These are phyloP conservation scores for Conticribra weissflogii DNA, from an alignment of 108 stramenopile genomes.

Conservation along the genomic window DNA sequence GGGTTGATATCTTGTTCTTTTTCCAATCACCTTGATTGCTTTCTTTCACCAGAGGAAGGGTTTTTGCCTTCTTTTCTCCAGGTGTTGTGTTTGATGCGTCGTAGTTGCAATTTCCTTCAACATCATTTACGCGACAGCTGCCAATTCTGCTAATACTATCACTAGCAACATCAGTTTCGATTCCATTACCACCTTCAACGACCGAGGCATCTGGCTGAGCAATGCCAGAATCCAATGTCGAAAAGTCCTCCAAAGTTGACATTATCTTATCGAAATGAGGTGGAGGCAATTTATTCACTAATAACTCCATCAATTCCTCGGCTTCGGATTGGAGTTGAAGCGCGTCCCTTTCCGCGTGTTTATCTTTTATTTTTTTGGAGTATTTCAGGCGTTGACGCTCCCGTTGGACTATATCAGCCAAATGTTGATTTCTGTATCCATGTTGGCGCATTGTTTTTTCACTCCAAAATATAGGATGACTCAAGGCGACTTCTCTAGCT, in stretches of 20 bases:
- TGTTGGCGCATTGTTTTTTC: conserved; percentile 17
- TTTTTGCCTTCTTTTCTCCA: background rate
- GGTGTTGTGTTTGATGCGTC: background rate
- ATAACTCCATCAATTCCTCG: conserved; percentile 26
- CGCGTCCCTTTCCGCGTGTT: conserved; percentile 22
- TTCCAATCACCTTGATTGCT: conserved; percentile 12
- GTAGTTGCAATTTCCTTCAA: conserved; percentile 2
- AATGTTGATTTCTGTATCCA: conserved; percentile 8
- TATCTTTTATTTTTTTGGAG: conserved; percentile 1
- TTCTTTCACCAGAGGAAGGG: background rate
- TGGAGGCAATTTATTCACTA: conserved; percentile 30
- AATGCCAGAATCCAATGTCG: conserved; percentile 22
- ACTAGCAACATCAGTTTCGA: conserved; percentile 1
- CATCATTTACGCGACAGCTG: background rate
- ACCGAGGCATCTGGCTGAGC: background rate
- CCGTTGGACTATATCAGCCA: background rate
- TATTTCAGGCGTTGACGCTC: conserved; percentile 4
- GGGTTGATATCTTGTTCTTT: conserved; percentile 16
- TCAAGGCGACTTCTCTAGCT: conserved; percentile 38
- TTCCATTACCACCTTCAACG: conserved; percentile 14
- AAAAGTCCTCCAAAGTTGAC: conserved; percentile 22
- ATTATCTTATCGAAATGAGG: conserved; percentile 46
- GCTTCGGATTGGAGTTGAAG: conserved; percentile 24
- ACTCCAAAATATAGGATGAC: conserved; percentile 35
- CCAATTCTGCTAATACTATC: conserved; percentile 9